Base-by-base conservation (phyloP, 352 stramenopile species). In the Phytophthora melonis region DNA sequence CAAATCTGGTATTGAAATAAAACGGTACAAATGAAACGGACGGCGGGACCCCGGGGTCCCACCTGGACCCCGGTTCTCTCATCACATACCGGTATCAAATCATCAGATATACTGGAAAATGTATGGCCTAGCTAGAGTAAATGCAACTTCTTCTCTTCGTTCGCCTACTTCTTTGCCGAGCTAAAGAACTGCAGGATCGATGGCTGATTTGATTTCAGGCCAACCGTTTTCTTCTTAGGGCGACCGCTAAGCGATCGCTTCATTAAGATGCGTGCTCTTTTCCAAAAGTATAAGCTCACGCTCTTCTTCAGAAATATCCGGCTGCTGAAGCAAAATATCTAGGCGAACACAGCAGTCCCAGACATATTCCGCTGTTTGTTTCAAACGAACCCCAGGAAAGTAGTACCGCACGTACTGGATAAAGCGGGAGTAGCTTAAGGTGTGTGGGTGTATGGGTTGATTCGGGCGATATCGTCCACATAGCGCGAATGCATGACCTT, bases 381-480 rank as follows among this genome's bases (percentile, higher is more conserved):
- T 72, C 11, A 72, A 6, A 23, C 47, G 49, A 0, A 72, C 56
- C 9, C 65, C 47, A 23, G 32, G 65, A 23, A 65, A 66, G n/a
- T 65, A 47, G 13, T 62, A 66, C 14, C 64, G 64, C 6, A 58
- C 11, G 19, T 66, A 66, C n/a, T 72, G 57, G 3, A 41, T 72
- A 25, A 72, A 72, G 5, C 56, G 14, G 9, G 65, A 62, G 21
- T 72, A 72, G 19, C 56, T 72, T 10, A 61, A n/a, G n/a, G 1
- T 9, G 36, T 61, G 25, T 36, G 41, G 7, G 47, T 49, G 18
- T 62, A 34, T 2, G 57, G 41, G 18, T 66, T 39, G 4, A 2
- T 23, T 10, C 25, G 32, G 10, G 59, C 14, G 5, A 36, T 32
- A 39, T 64, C 63, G 18, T 70, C 25, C 1, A 21, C 43, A 45